Percentiles rank a stretch among this genome's conserved stretches.
Evolutionary conservation across 768 basidiomycete genomes (phyloP).

Genomic region (Suillus fuscotomentosus): DNA sequence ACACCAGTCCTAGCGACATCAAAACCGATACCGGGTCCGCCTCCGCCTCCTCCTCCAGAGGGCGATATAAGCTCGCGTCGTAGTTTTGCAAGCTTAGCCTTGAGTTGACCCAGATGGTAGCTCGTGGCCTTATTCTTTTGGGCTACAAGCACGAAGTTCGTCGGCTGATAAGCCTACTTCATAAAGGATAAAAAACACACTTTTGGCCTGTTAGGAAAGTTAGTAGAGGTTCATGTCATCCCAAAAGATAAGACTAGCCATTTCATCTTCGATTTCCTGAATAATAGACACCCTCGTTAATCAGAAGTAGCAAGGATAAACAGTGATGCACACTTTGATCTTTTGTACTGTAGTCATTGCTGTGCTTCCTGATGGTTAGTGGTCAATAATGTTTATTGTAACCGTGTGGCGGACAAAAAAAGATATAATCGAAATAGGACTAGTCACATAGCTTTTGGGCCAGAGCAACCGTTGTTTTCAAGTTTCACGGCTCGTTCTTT

Average conservation of each 20-base stretch:
- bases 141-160: conserved; percentile 44
- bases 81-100: conserved; percentile 97
- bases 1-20: conserved; percentile 98
- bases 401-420: conserved; percentile 2
- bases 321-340: conserved; percentile 58
- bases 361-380: conserved; percentile 4
- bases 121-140: conserved; percentile 96
- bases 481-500: not conserved
- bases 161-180: conserved; percentile 11
- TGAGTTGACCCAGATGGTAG: conserved; percentile 95
- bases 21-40: conserved; percentile 89
- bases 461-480: conserved; percentile 4
- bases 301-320: conserved; percentile 17
- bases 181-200: conserved; percentile 48
- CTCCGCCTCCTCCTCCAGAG: conserved; percentile 72
- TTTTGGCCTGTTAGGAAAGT: conserved; percentile 59
- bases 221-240: not conserved
- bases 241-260: conserved; percentile 54
- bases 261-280: conserved; percentile 96
- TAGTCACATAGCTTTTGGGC: conserved; percentile 5
- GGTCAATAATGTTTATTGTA: conserved; percentile 6
- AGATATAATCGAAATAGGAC: conserved; percentile 1
- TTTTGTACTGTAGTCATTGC: conserved; percentile 88
- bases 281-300: conserved; percentile 8
- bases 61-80: conserved; percentile 89